A percentile compares a stretch with the other conserved stretches of the same genome.
These are phyloP conservation scores for Exophiala oligosperma DNA, from an alignment of 2,329 filamentous ascomycete genomes.

Conservation along the genomic window DNA sequence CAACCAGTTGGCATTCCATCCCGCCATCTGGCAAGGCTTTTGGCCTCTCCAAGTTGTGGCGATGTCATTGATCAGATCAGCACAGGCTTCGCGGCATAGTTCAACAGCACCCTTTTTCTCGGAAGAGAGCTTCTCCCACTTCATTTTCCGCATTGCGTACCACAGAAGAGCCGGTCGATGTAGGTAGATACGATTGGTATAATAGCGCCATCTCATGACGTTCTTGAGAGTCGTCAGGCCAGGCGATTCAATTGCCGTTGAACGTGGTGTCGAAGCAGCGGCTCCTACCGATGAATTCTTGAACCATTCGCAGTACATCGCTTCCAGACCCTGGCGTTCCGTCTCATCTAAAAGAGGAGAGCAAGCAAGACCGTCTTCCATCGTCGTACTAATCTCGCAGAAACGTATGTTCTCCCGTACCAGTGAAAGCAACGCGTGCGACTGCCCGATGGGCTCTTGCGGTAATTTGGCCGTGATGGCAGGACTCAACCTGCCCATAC, in stretches of 20 bases:
- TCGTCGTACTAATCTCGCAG: constrained; percentile 74
- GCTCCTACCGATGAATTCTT: constrained; percentile 59
- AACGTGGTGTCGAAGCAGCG: constrained; percentile 59
- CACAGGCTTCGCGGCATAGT: constrained; percentile 68
- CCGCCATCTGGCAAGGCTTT: constrained; percentile 68
- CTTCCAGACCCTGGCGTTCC: constrained; percentile 67
- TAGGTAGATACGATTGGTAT: constrained; percentile 74
- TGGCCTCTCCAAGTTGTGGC: constrained; percentile 61
- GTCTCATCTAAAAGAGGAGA: constrained; percentile 66
- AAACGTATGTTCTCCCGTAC: constrained; percentile 71
- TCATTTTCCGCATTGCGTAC: constrained; percentile 56
- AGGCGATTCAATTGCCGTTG: constrained; percentile 34
- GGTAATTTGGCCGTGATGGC: constrained; percentile 68
- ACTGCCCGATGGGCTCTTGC: constrained; percentile 49
- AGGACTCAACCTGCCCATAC: constrained; percentile 65
- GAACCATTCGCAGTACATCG: constrained; percentile 71
- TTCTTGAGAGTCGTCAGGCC: constrained; percentile 24
- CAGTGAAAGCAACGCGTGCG: constrained; percentile 11
- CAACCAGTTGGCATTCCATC: constrained; percentile 82
- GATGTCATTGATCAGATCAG: constrained; percentile 71
- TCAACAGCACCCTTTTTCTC: constrained; percentile 69
- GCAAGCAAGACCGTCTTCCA: constrained; percentile 73
- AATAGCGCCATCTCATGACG: constrained; percentile 81
- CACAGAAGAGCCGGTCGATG: constrained; percentile 72
- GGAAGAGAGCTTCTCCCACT: constrained; percentile 52